These are phyloP conservation scores for Cladosporium halotolerans DNA, from an alignment of 2,329 filamentous ascomycete species.

Conservation along the genomic window DNA sequence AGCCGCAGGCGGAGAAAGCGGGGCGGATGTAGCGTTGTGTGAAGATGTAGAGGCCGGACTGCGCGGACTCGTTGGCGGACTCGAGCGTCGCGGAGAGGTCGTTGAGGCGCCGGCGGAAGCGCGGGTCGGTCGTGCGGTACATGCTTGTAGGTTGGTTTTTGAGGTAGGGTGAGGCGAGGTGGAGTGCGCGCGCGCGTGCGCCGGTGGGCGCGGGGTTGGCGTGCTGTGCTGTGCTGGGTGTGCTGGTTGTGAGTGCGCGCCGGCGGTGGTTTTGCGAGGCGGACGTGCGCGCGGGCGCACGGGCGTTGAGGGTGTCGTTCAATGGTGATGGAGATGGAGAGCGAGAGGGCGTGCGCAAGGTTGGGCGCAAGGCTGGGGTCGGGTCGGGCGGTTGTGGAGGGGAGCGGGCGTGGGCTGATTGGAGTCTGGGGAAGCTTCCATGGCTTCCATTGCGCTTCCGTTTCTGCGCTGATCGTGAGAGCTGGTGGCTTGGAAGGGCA, in stretches of 20 bases:
- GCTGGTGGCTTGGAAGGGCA: too few relatives aligned
- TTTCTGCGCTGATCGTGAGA: too few relatives aligned
- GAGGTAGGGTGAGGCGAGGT: background rate
- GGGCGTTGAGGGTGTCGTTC: background rate
- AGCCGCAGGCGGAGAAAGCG: slow-evolving; percentile 63
- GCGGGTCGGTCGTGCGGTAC: slow-evolving; percentile 66
- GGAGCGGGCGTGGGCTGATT: too few relatives aligned
- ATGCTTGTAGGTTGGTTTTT: slow-evolving; percentile 29
- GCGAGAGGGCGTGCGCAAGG: too few relatives aligned
- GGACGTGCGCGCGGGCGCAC: slow-evolving; percentile 6
- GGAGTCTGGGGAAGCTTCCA: too few relatives aligned
- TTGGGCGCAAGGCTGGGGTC: too few relatives aligned
- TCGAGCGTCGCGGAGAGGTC: slow-evolving; percentile 88
- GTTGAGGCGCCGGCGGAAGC: slow-evolving; percentile 88
- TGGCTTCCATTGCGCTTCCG: too few relatives aligned
- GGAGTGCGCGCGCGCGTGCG: background rate
- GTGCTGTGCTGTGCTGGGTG: background rate
- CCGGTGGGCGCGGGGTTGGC: background rate
- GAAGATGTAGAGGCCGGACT: slow-evolving; percentile 83
- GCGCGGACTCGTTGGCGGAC: slow-evolving; percentile 83
- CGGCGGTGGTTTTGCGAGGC: too few relatives aligned
- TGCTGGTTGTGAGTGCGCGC: too few relatives aligned
- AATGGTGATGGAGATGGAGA: too few relatives aligned
- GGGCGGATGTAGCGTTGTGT: slow-evolving; percentile 78
- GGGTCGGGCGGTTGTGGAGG: too few relatives aligned